Evolutionary conservation across 139 green algal species (phyloP), one percentile per base, ranked within the genome.

Genomic region (Pseudopediastrum boryanum): DNA sequence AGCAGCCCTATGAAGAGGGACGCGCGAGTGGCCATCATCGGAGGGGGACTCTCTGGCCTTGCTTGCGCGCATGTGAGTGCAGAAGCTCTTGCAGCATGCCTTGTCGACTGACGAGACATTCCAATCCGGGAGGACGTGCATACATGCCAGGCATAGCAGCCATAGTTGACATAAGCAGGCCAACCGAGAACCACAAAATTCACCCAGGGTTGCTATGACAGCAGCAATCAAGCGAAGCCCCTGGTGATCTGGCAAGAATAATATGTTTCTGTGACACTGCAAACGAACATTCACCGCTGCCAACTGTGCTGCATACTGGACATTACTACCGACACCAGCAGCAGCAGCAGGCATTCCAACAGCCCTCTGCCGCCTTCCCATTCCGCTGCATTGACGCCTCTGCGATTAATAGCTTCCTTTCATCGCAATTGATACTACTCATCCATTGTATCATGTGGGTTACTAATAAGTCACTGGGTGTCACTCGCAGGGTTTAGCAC

Each of bases 41-140:
- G 90, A 1, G 90, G 90, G 5, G 89, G 90, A 27, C 81, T 94
- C 36, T 78, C 83, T 1, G 90, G 90, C 12, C 77, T 94, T 13
- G 73, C 82, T 1, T 95, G 91, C 69, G 86, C 87, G 5, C 63
- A 76, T 19, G 83, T 75, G 39, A 25, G 44, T 31, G 19, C 50
- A 33, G 23, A 2, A 25, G 50, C 25, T 2, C 12, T 8, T 29
- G 13, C 46, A 33, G 6, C 23, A 4, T 42, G n/a, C 12, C 43
- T 7, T 44, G 4, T 4, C 50, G 41, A 59, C 7, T 27, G 5
- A n/a, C 13, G 1, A 44, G 42, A 23, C 4, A 42, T 0, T 44
- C 48, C 8, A 33, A 29, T 27, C 9, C 35, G 6, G 48, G 16
- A 19, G 16, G 16, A 19, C 48, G 19, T 16, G 48, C 48, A 19